A percentile compares a stretch with the other conserved stretches of the same genome.
Conservation (phyloP, 2,329 filamentous ascomycete genomes). For the Verticillium longisporum region DNA sequence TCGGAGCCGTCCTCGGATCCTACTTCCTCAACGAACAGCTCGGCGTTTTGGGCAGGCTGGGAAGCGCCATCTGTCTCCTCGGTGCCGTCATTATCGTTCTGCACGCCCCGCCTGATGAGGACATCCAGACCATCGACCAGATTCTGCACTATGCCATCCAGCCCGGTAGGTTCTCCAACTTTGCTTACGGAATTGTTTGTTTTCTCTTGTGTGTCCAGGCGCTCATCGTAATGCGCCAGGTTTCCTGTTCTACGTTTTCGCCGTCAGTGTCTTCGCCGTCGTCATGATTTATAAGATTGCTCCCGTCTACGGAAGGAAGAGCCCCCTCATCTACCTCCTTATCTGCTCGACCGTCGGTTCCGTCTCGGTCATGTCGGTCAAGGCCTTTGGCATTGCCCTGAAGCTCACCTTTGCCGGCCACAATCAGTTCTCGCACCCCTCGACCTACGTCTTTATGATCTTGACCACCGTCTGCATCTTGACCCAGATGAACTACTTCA, state of each 20-base stretch:
- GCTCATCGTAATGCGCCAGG: slow-evolving; percentile 41
- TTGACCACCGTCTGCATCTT: slow-evolving; percentile 89
- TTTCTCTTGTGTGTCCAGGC: not conserved
- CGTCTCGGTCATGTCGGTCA: slow-evolving; percentile 98
- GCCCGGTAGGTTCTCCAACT: slow-evolving; percentile 56
- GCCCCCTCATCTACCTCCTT: slow-evolving; percentile 91
- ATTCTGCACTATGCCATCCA: slow-evolving; percentile 86
- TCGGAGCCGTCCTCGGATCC: slow-evolving; percentile 88
- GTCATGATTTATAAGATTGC: slow-evolving; percentile 97
- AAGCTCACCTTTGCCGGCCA: slow-evolving; percentile 90
- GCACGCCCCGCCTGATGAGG: slow-evolving; percentile 89
- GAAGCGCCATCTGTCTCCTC: slow-evolving; percentile 92
- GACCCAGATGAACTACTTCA: slow-evolving; percentile 99
- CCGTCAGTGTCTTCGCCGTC: slow-evolving; percentile 74
- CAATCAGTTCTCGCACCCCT: slow-evolving; percentile 92
- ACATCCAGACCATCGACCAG: slow-evolving; percentile 85
- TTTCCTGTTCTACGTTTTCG: slow-evolving; percentile 79
- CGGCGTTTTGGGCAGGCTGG: slow-evolving; percentile 85
- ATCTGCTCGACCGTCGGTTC: slow-evolving; percentile 97
- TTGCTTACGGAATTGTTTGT: not conserved
- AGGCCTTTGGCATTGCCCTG: slow-evolving; percentile 94
- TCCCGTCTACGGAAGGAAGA: slow-evolving; percentile 85
- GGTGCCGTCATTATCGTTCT: slow-evolving; percentile 96
- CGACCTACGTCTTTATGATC: slow-evolving; percentile 96
- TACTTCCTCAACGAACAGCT: slow-evolving; percentile 90